Base-by-base conservation (phyloP, 2,329 filamentous ascomycete genomes). In the Zasmidium angulare region DNA sequence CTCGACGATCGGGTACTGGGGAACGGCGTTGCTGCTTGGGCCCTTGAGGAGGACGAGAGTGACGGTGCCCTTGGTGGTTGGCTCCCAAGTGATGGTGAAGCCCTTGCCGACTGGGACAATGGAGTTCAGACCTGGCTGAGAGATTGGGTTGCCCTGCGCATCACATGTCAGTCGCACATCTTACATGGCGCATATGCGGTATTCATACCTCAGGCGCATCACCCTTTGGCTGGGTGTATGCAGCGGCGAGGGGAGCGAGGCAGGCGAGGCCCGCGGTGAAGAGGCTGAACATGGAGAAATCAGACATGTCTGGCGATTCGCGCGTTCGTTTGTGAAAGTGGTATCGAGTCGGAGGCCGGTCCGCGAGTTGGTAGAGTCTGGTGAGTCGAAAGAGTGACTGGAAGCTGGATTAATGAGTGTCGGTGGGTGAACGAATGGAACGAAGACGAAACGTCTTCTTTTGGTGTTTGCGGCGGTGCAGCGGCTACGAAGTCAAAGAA, bases 1-100 rank as follows among this genome's bases (percentile, higher is more conserved):
- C 72, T 84, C 79, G 61, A 78, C 80, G 63, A 85, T 78, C 60
- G 81, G 76, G 66, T 76, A 73, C 64, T 83, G 72, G 48, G 81
- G 79, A 46, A 77, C 66, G 50, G 84, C 78, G 76, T 87, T 84
- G 73, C 60, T 76, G 65, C 79, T 76, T 29, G 84, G 84, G 29
- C 85, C 85, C 69, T 81, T 81, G 66, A 86, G 81, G 64, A 88
- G 82, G 61, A 84, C 72, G 59, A 88, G 76, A n/a, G 83, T 82
- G 69, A 87, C 77, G 46, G 76, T 78, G 69, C 78, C 79, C 56
- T 71, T 57, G 56, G 78, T 78, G 65, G 75, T 79, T 51, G 79
- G 76, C 61, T 77, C 63, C 86, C 86, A 88, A 64, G 78, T 84
- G 78, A 87, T 84, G 51, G 76, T 78, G 79, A 78, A 87, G 58